Base-by-base conservation (phyloP, 2,329 filamentous ascomycete genomes). In the Colletotrichum magnum region DNA sequence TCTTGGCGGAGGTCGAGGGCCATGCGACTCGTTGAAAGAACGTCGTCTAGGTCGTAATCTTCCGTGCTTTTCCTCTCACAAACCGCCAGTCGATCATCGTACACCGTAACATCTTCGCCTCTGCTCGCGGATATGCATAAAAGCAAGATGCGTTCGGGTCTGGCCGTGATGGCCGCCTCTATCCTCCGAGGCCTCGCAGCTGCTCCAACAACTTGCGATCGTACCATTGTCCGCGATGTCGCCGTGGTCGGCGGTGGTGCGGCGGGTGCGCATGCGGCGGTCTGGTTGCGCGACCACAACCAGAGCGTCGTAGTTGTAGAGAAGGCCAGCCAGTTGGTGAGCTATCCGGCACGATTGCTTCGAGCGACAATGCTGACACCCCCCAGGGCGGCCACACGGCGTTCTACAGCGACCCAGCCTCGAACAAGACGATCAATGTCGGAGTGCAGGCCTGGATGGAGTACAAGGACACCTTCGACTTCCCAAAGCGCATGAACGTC, bases 221-320 rank as follows among this genome's bases (percentile, higher is more conserved):
- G 64, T 18, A 56, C 51, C 32, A 69, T 75, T 41, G 45, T 53
- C 15, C 72, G 74, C 24, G 74, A 76, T n/a, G 72, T 76, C n/a
- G 58, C 54, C 43, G 66, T 85, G 58, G 78, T 85, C 36, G 83
- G 83, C 28, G 82, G 82, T 3, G 84, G 84, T 24, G 74, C 79
- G 0, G 71, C 76, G 18, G 83, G 83, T 13, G 81, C 79, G 0
- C 80, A 83, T 66, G 75, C 80, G 6, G 81, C 83, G 10, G 77
- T 84, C 26, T 69, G 73, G 21, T 74, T 86, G 6, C 75, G 78
- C 10, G 77, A 84, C 39, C 58, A 75, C 18, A 77, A 77, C 36
- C 76, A 81, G 32, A 79, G 70, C 6, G 77, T 84, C 15, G 74
- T 79, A 3, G 71, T 86, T 0, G 72, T 85, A 32, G 84, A 86